Base-by-base conservation (phyloP, 2,329 filamentous ascomycete species). In the Xylaria hypoxylon region DNA sequence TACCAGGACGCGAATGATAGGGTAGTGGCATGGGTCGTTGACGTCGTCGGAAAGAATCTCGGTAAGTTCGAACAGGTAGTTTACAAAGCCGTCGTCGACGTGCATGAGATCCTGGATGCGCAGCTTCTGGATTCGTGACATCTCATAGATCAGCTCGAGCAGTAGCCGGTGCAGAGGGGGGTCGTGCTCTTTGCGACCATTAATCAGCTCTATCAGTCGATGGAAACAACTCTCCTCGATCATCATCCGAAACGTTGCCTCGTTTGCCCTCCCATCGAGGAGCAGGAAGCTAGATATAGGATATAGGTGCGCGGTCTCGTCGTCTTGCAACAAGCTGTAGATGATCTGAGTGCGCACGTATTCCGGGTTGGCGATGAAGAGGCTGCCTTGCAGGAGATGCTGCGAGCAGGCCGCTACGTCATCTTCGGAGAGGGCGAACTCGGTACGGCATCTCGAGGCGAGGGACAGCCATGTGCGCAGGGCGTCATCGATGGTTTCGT, bases 291-390 rank as follows among this genome's bases (percentile, higher is more conserved):
- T 93, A 26, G 90, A 87, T 66, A 97, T 92, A 67, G 94, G 85
- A 78, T 97, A 92, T 52, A 99, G 84, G n/a, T 90, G 88, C 38
- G 88, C 87, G 19, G 87, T 81, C 71, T 97, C 92, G 75, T 97
- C 94, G 80, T 98, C 96, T 85, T 97, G 86, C 71, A 97, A 82
- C 59, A 99, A 84, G 78, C 93, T 94, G 80, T 97, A 94, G 71
- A 98, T 89, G 75, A 99, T 93, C 81, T 98, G 96, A 50, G 89
- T 92, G 69, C 95, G 92, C 69, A 98, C 92, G 80, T 99, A 98
- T 64, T 93, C 90, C 71, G 88, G 87, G 78, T 97, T 90, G 15
- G 85, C 80, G 28, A 81, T 80, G 79, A 96, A 99, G 50, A 98
- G 83, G 19, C 83, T 81, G 77, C 94, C 94, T 59, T 90, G 85